Conservation (phyloP, 1,139 yeast species). For the Insectozyma bohioensis region DNA sequence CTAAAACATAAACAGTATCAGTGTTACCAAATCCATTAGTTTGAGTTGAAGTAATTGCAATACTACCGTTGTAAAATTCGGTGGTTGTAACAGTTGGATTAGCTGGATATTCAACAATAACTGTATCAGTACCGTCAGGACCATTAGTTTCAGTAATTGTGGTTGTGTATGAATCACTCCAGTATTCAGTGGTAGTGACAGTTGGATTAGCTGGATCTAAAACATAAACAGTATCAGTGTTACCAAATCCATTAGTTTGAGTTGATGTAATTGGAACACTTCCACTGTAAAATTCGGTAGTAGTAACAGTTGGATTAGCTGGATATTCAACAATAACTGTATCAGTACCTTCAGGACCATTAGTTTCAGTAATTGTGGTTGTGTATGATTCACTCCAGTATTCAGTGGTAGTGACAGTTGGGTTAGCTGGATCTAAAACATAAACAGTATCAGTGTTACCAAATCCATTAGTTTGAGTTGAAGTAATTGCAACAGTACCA, state of each 20-base stretch:
- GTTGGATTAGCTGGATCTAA: constrained; percentile 17
- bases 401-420: constrained; percentile 12
- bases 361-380: constrained; percentile 13
- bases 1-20: constrained; percentile 18
- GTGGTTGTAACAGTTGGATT: constrained; percentile 12
- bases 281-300: constrained; percentile 3
- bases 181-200: constrained; percentile 10
- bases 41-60: constrained; percentile 9
- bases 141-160: constrained; percentile 11
- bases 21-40: constrained; percentile 15
- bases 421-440: constrained; percentile 17
- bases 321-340: constrained; percentile 18
- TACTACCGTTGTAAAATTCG: constrained; percentile 6
- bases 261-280: constrained; percentile 10
- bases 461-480: constrained; percentile 6
- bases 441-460: constrained; percentile 16
- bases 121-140: constrained; percentile 17
- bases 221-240: constrained; percentile 12
- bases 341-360: constrained; percentile 16
- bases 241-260: constrained; percentile 7
- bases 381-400: constrained; percentile 11
- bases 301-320: constrained; percentile 14
- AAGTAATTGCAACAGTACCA: constrained; percentile 8
- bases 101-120: constrained; percentile 16
- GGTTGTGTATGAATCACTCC: constrained; percentile 14